These are phyloP conservation scores for Nothophoma quercina DNA, from an alignment of 2,329 filamentous ascomycete species.

Conservation along the genomic window DNA sequence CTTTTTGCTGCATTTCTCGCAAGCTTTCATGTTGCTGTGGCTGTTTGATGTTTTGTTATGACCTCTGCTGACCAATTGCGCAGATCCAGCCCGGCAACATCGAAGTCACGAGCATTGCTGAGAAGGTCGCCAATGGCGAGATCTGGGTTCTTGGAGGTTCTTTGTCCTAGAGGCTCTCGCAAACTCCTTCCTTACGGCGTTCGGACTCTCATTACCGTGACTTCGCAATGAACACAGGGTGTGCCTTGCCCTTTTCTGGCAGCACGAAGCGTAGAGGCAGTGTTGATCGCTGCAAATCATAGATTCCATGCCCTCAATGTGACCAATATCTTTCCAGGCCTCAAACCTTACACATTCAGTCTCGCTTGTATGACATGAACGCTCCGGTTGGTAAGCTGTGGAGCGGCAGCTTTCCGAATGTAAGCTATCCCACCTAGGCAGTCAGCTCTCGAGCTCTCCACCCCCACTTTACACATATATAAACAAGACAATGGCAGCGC, in stretches of 20 bases:
- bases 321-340: constrained; percentile 6
- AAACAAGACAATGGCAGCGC: background rate
- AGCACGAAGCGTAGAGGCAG: background rate
- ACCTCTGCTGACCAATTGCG: constrained; percentile 18
- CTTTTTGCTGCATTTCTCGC: background rate
- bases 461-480: constrained; percentile 19
- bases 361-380: constrained; percentile 2
- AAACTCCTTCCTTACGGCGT: background rate
- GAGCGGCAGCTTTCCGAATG: constrained; percentile 6
- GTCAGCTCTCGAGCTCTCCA: constrained; percentile 10
- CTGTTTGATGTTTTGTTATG: background rate
- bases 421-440: constrained; percentile 19
- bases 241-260: background rate
- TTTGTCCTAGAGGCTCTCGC: constrained; percentile 37
- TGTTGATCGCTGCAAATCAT: background rate
- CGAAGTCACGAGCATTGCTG: constrained; percentile 76
- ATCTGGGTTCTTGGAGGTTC: constrained; percentile 77
- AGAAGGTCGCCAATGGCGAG: constrained; percentile 85
- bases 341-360: constrained; percentile 3
- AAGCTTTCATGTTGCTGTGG: too few relatives aligned
- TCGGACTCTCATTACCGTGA: background rate
- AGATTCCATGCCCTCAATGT: background rate
- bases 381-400: constrained; percentile 15
- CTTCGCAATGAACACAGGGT: background rate
- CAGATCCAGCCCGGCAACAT: constrained; percentile 81